Percentiles rank a stretch among this genome's conserved stretches.
Conservation (phyloP, 331 rosid species). For the Erythrophleum ivorense region DNA sequence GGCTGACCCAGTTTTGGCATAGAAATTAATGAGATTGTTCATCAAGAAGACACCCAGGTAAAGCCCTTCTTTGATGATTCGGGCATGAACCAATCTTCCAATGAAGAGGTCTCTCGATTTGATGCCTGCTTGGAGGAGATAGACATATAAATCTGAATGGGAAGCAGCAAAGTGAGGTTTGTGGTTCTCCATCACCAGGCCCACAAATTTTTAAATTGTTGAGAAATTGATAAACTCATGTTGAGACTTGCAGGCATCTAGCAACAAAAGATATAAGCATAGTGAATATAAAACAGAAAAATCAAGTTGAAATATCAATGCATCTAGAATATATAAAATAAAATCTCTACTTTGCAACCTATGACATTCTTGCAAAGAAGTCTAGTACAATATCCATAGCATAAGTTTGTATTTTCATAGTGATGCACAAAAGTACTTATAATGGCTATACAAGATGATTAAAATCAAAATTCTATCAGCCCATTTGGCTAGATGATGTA, state of each 20-base stretch:
- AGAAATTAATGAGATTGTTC: slow-evolving; percentile 70
- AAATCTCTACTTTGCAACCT: not conserved
- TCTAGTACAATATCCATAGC: not conserved
- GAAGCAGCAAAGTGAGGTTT: slow-evolving; percentile 24
- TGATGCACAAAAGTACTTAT: slow-evolving; percentile 15
- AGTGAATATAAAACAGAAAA: not conserved
- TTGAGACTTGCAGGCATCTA: slow-evolving; percentile 7
- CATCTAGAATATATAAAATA: not conserved
- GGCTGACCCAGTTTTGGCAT: slow-evolving; percentile 53
- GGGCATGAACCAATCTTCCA: slow-evolving; percentile 67
- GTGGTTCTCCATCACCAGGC: slow-evolving; percentile 47
- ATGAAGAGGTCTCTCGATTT: slow-evolving; percentile 50
- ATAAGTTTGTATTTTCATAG: not conserved
- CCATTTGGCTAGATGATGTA: no score
- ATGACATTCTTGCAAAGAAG: not conserved
- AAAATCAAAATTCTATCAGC: not conserved
- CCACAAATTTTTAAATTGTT: not conserved
- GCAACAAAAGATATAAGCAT: not conserved
- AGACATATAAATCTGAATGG: slow-evolving; percentile 52
- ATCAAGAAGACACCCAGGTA: slow-evolving; percentile 58
- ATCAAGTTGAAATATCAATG: not conserved
- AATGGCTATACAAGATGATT: slow-evolving; percentile 12
- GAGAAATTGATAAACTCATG: not conserved
- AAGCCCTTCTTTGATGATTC: slow-evolving; percentile 71
- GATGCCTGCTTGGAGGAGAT: slow-evolving; percentile 66